Conservation (phyloP, 495 filamentous ascomycete species). For the Hypomontagnella submonticulosa region DNA sequence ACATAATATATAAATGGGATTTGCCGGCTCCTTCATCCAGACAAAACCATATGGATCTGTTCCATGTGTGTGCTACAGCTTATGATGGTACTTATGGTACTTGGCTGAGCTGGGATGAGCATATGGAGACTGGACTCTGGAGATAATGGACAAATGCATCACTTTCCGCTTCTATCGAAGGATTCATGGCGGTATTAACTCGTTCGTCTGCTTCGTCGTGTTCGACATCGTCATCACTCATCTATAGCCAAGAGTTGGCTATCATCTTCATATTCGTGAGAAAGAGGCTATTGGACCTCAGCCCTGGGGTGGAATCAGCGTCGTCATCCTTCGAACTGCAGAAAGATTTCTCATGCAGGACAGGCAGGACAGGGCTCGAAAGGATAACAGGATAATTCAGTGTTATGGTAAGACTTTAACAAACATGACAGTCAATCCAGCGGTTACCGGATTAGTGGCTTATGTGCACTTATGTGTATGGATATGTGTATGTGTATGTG, state of each 20-base stretch:
- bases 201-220: constrained; percentile 26
- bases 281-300: constrained; percentile 32
- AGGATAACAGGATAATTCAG: neutral
- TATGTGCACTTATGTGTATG: no score
- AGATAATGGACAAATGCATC: constrained; percentile 11
- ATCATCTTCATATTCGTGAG: constrained; percentile 3
- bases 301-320: constrained; percentile 31
- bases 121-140: constrained; percentile 13
- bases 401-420: neutral
- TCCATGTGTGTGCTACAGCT: constrained; percentile 21
- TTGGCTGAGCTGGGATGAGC: constrained; percentile 8
- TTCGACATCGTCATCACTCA: constrained; percentile 43
- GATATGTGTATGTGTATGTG: no score
- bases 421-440: no score
- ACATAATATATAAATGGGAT: constrained; percentile 1
- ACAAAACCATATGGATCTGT: constrained; percentile 27
- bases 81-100: neutral
- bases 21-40: constrained; percentile 17
- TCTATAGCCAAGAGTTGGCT: constrained; percentile 22
- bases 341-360: constrained; percentile 21
- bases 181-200: constrained; percentile 17
- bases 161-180: constrained; percentile 7
- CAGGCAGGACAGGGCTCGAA: constrained; percentile 1
- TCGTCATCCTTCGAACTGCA: constrained; percentile 35
- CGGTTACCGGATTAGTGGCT: no score